A percentile compares a stretch with the other conserved stretches of the same genome.
Conservation (phyloP, 192 early-diverging fungal species). For the Cetraspora pellucida region DNA sequence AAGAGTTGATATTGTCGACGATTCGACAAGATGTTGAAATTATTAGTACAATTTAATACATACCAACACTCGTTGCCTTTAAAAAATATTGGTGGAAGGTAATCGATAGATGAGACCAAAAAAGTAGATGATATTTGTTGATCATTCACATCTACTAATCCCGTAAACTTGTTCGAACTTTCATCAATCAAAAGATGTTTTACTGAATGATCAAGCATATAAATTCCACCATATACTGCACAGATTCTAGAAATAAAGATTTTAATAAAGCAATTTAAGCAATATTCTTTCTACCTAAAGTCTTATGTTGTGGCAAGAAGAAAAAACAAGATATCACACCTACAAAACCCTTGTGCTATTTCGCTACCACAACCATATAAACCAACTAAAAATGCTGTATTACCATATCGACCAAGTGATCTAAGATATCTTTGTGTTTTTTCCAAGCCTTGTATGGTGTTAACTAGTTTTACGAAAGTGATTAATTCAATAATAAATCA, state of each 20-base stretch:
- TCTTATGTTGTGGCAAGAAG: not conserved
- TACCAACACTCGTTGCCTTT: constrained; percentile 36
- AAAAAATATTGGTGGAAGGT: constrained; percentile 48
- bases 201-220: constrained; percentile 71
- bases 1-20: not conserved
- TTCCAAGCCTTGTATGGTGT: constrained; percentile 66
- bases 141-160: constrained; percentile 46
- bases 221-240: constrained; percentile 90
- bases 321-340: constrained; percentile 38
- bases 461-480: constrained; percentile 37
- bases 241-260: constrained; percentile 56
- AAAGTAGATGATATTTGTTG: constrained; percentile 49
- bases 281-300: not conserved
- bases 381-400: constrained; percentile 76
- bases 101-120: constrained; percentile 59
- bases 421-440: constrained; percentile 66
- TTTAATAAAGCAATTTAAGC: not conserved
- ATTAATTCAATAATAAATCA: too few species aligned
- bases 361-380: constrained; percentile 91
- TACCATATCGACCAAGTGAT: constrained; percentile 86
- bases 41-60: constrained; percentile 42
- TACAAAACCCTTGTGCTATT: constrained; percentile 88
- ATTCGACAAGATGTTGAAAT: constrained; percentile 3
- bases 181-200: constrained; percentile 44
- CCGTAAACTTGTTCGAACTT: constrained; percentile 42